Conservation (phyloP, 148 eudicot species). For the Diospyros kaki region DNA sequence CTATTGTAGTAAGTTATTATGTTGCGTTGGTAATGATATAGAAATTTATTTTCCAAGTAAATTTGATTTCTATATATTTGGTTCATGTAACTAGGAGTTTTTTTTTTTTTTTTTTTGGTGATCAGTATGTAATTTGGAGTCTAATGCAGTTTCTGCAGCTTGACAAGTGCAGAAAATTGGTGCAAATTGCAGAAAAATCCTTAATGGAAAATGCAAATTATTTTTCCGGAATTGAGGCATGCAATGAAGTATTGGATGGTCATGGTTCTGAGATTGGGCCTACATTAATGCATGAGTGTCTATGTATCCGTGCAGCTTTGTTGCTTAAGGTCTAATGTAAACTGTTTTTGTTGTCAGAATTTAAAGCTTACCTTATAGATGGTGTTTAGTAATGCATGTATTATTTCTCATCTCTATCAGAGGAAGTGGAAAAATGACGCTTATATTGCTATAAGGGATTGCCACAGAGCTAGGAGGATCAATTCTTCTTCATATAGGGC, state of each 20-base stretch:
- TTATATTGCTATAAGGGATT: constrained; percentile 82
- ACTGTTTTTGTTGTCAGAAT: background rate
- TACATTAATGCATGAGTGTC: constrained; percentile 66
- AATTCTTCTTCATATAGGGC: constrained; percentile 70
- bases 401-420: constrained; percentile 31
- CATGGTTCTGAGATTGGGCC: constrained; percentile 54
- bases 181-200: constrained; percentile 65
- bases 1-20: background rate
- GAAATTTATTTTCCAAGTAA: background rate
- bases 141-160: constrained; percentile 37
- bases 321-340: constrained; percentile 66
- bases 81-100: background rate
- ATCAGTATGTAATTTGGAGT: background rate
- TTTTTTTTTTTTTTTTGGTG: too few relatives aligned
- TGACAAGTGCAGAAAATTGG: constrained; percentile 69
- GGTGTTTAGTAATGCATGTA: constrained; percentile 6
- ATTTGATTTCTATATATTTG: background rate
- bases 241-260: constrained; percentile 87
- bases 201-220: constrained; percentile 52
- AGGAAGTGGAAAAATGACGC: constrained; percentile 93
- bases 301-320: constrained; percentile 84
- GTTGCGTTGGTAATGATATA: constrained; percentile 1
- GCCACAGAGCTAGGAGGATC: constrained; percentile 64
- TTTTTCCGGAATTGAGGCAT: constrained; percentile 80
- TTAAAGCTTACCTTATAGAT: constrained; percentile 7